Conservation (phyloP, 2,329 filamentous ascomycete genomes). For the Pestalotiopsis sp. region DNA sequence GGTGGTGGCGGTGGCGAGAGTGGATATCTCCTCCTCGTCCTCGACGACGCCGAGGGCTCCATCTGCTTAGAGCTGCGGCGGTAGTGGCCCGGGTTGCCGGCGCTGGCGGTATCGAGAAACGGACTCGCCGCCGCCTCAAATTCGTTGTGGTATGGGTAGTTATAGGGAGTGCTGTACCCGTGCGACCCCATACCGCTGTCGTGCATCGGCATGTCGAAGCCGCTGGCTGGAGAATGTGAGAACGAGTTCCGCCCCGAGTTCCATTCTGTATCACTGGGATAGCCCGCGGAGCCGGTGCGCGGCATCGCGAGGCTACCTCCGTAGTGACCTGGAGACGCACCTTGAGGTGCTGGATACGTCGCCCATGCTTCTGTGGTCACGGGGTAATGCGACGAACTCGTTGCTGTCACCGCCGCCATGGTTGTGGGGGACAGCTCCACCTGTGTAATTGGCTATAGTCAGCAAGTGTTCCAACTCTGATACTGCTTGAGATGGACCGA, state of each 20-base stretch:
- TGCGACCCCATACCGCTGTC: not conserved
- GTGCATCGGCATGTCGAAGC: constrained; percentile 1
- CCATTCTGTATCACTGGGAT: constrained; percentile 10
- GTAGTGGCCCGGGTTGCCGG: not conserved
- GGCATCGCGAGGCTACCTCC: constrained; percentile 2
- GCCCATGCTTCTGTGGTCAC: constrained; percentile 3
- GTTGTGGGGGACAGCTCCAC: not conserved
- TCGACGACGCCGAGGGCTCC: not conserved
- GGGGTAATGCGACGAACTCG: constrained; percentile 1
- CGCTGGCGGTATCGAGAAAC: not conserved
- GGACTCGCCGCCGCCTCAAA: not conserved
- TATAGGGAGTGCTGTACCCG: constrained; percentile 3
- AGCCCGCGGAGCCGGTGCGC: not conserved
- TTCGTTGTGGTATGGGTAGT: not conserved
- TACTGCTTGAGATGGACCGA: not conserved
- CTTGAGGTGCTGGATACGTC: constrained; percentile 5
- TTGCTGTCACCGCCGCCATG: not conserved
- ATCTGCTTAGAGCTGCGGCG: not conserved
- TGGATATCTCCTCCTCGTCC: constrained; percentile 4
- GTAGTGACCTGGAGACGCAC: constrained; percentile 2
- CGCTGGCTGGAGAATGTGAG: constrained; percentile 9
- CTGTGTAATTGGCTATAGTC: not conserved
- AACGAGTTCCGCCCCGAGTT: not conserved
- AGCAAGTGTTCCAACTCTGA: not conserved
- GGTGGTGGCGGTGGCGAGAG: constrained; percentile 12